Percentiles rank a stretch among this genome's conserved stretches.
Conservation (phyloP, 2,329 filamentous ascomycete species). For the Coniochaeta sp. region DNA sequence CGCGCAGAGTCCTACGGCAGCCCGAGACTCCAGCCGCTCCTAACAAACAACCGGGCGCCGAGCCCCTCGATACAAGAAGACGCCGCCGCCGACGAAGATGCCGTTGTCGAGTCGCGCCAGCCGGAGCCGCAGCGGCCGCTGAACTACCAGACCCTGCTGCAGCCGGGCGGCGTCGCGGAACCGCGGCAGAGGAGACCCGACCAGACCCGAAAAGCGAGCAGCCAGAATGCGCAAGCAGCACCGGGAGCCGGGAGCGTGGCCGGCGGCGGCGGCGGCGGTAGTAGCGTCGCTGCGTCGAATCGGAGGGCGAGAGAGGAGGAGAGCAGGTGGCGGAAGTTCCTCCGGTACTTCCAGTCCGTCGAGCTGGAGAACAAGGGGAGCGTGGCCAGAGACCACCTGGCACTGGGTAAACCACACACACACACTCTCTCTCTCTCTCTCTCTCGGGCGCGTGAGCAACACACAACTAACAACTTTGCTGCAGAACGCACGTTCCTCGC, state of each 20-base stretch:
- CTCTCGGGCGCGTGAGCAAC: neutral
- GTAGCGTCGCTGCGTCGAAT: neutral
- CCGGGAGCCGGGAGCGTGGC: neutral
- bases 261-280: no score
- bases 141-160: conserved; percentile 17
- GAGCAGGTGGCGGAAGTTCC: conserved; percentile 43
- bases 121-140: conserved; percentile 10
- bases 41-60: conserved; percentile 1
- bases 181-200: neutral
- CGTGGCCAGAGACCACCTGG: conserved; percentile 75
- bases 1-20: conserved; percentile 18
- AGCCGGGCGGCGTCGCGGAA: neutral
- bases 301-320: conserved; percentile 13
- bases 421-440: neutral
- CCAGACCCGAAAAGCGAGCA: neutral
- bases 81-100: conserved; percentile 9
- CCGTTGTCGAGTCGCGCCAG: conserved; percentile 12
- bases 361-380: conserved; percentile 83
- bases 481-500: conserved; percentile 78
- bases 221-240: neutral
- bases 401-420: conserved; percentile 67
- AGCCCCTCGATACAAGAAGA: conserved; percentile 7
- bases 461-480: conserved; percentile 1
- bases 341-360: conserved; percentile 49
- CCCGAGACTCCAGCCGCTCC: conserved; percentile 13